A percentile compares a stretch with the other conserved stretches of the same genome.
These are phyloP conservation scores for Knoxia roxburghii DNA, from an alignment of 257 asterid genomes.

Conservation along the genomic window DNA sequence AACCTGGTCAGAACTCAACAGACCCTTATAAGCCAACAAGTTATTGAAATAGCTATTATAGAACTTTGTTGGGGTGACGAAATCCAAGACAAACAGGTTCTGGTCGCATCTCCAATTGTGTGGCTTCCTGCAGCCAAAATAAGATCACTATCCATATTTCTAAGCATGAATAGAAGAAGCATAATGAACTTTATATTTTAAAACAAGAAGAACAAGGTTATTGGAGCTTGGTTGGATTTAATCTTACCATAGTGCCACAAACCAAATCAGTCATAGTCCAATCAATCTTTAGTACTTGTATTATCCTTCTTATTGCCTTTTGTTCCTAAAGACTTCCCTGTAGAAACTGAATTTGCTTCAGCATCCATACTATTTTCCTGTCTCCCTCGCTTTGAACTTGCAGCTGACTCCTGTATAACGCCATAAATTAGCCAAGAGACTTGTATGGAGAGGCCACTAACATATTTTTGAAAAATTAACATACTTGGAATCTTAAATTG, in stretches of 20 bases:
- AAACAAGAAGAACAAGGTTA: too few relatives aligned
- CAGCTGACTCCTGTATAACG: constrained; percentile 10
- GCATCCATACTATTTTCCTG: neutral
- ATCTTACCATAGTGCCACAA: too few relatives aligned
- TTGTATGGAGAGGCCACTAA: constrained; percentile 1
- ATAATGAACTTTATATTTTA: too few relatives aligned
- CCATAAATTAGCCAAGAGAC: neutral
- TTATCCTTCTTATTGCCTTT: neutral
- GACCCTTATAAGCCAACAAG: constrained; percentile 63
- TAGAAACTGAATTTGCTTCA: neutral
- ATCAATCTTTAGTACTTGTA: neutral
- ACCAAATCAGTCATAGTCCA: too few relatives aligned
- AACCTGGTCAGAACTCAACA: constrained; percentile 67
- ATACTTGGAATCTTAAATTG: neutral
- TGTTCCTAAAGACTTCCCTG: neutral
- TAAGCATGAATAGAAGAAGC: neutral
- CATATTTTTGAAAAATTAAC: too few relatives aligned
- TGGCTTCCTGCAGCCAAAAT: constrained; percentile 68
- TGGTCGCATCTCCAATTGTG: constrained; percentile 69
- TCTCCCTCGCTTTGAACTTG: neutral
- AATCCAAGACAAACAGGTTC: constrained; percentile 65
- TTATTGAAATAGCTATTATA: constrained; percentile 76
- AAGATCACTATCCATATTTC: neutral
- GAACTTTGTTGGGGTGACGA: constrained; percentile 48
- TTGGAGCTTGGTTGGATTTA: too few relatives aligned